Percentiles rank a stretch among this genome's conserved stretches.
Evolutionary conservation across 192 early-diverging fungal species (phyloP).

Genomic region (Umbelopsis vinacea): DNA sequence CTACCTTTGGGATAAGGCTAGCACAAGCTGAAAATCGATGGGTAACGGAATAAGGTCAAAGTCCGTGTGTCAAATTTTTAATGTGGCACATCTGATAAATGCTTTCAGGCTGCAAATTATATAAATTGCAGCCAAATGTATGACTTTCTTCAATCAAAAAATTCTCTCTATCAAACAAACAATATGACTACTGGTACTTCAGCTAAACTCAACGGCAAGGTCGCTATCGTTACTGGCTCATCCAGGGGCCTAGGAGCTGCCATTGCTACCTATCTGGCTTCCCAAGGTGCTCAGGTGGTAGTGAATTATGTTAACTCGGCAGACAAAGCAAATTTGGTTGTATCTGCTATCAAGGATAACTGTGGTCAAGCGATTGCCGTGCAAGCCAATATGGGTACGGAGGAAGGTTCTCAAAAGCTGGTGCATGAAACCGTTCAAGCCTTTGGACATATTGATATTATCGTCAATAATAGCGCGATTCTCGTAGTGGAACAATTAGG

Average conservation of each 20-base stretch:
- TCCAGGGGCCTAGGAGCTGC: constrained; percentile 1
- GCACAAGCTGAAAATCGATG: no score
- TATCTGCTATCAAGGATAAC: not conserved
- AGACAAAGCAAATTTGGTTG: not conserved
- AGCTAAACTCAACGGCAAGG: constrained; percentile 13
- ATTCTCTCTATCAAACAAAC: no score
- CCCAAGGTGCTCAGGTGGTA: constrained; percentile 16
- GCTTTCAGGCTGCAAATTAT: constrained; percentile 23
- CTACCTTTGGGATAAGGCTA: no score
- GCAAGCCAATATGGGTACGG: constrained; percentile 1
- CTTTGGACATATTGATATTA: constrained; percentile 42
- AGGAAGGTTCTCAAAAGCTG: not conserved
- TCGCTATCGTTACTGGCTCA: constrained; percentile 16
- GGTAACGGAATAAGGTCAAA: constrained; percentile 33
- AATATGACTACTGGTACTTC: not conserved
- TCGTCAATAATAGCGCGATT: constrained; percentile 46
- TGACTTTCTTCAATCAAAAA: no score
- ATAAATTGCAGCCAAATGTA: no score
- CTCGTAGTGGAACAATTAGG: not conserved
- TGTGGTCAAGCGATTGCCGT: constrained; percentile 14
- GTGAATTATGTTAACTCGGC: constrained; percentile 4
- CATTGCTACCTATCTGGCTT: constrained; percentile 4
- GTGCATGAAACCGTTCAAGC: constrained; percentile 19
- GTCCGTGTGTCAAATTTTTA: no score
- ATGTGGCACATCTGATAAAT: constrained; percentile 22